Evolutionary conservation across 768 basidiomycete species (phyloP).

Genomic region (Strobilomyces confusus): DNA sequence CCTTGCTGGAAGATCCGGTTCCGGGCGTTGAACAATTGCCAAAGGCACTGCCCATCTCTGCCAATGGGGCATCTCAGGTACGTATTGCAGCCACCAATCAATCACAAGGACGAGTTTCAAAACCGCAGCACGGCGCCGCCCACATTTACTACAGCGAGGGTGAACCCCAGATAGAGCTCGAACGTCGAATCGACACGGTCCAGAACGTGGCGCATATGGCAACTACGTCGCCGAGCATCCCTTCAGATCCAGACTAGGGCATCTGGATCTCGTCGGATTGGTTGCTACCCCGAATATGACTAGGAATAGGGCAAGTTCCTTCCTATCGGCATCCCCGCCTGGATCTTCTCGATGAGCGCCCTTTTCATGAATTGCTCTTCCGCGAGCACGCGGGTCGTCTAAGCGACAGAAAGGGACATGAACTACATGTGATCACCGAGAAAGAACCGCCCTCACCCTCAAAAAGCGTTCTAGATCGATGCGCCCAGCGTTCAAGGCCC

Average conservation of each 20-base stretch:
- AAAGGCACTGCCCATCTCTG: constrained; percentile 27
- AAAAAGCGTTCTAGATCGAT: constrained; percentile 95
- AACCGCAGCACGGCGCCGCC: constrained; percentile 22
- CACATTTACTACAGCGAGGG: constrained; percentile 12
- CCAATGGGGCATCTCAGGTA: constrained; percentile 28
- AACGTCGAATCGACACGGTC: constrained; percentile 20
- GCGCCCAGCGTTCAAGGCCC: constrained; percentile 85
- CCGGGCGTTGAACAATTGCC: constrained; percentile 28
- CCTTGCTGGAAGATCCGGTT: constrained; percentile 31
- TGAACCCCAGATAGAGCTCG: constrained; percentile 24
- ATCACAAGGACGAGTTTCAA: constrained; percentile 18
- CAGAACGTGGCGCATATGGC: constrained; percentile 35
- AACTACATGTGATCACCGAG: constrained; percentile 14
- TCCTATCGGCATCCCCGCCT: constrained; percentile 52
- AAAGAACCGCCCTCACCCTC: constrained; percentile 53
- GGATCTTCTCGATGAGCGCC: constrained; percentile 90
- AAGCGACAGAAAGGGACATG: constrained; percentile 17
- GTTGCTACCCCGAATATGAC: constrained; percentile 37
- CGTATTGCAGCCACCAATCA: constrained; percentile 25
- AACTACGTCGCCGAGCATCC: constrained; percentile 35
- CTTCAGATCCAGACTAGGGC: constrained; percentile 22
- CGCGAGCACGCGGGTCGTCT: constrained; percentile 83
- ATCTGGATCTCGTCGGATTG: constrained; percentile 24
- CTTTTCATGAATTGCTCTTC: constrained; percentile 98
- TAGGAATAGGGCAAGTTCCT: constrained; percentile 36